Percentiles rank a stretch among this genome's conserved stretches.
These are phyloP conservation scores for Fusarium stilboides DNA, from an alignment of 2,329 filamentous ascomycete species.

Conservation along the genomic window DNA sequence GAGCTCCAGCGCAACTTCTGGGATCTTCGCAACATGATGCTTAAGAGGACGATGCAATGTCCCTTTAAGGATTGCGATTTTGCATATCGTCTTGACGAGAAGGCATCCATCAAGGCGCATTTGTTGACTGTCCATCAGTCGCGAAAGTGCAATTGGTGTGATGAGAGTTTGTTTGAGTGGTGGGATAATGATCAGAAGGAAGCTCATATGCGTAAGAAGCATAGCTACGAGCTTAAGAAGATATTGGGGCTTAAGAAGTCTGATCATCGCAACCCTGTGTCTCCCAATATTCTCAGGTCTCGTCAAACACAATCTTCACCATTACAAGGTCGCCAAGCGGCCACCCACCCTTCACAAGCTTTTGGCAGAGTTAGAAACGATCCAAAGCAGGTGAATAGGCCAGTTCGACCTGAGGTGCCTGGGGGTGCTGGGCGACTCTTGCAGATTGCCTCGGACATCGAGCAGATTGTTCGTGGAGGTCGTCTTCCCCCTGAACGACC, in stretches of 20 bases:
- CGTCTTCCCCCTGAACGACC: not conserved
- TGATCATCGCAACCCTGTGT: not conserved
- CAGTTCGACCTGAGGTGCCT: not conserved
- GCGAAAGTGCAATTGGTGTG: constrained; percentile 57
- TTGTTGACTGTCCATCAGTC: constrained; percentile 54
- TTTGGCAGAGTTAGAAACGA: not conserved
- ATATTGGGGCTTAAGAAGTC: constrained; percentile 14
- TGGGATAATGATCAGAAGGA: constrained; percentile 48
- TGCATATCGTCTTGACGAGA: constrained; percentile 52
- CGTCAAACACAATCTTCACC: not conserved
- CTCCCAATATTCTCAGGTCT: not conserved
- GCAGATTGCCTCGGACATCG: not conserved
- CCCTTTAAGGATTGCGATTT: constrained; percentile 57
- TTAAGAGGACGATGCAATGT: constrained; percentile 55
- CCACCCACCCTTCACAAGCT: not conserved
- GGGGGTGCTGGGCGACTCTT: not conserved
- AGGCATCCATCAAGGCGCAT: constrained; percentile 55
- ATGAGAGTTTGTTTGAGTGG: constrained; percentile 50
- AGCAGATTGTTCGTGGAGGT: not conserved
- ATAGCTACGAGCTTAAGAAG: constrained; percentile 45
- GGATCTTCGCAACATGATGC: constrained; percentile 21
- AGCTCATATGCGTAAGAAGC: constrained; percentile 52
- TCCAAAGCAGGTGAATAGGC: too few relatives aligned
- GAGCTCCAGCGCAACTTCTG: constrained; percentile 50
- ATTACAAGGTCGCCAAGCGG: not conserved